These are phyloP conservation scores for Fonsecaea erecta DNA, from an alignment of 2,329 filamentous ascomycete species.

Conservation along the genomic window DNA sequence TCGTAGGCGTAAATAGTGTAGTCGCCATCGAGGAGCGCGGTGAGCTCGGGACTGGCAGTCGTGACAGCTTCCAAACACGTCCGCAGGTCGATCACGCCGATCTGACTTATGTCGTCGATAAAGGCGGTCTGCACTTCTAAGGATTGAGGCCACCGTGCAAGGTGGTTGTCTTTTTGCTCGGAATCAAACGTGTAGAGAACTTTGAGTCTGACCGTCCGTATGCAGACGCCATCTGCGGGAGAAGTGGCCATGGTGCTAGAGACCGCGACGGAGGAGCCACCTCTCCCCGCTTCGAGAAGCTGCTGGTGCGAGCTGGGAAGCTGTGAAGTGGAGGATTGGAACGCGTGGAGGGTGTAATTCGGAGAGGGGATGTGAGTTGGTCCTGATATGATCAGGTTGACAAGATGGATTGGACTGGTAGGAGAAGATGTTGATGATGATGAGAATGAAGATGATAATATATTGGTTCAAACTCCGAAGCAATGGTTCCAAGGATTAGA, in stretches of 20 bases:
- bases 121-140: conserved; percentile 79
- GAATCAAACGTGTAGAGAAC: conserved; percentile 95
- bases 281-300: conserved; percentile 18
- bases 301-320: conserved; percentile 8
- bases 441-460: background rate
- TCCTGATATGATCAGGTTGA: background rate
- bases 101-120: conserved; percentile 77
- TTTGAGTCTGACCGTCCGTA: conserved; percentile 77
- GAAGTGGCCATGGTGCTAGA: conserved; percentile 34
- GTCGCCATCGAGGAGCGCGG: conserved; percentile 73
- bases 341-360: conserved; percentile 10
- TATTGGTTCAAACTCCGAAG: background rate
- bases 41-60: conserved; percentile 80
- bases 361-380: background rate
- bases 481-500: conserved; percentile 1
- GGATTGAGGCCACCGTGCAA: conserved; percentile 81
- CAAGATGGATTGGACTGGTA: background rate
- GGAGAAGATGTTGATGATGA: background rate
- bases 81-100: conserved; percentile 85
- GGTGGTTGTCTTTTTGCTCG: conserved; percentile 83
- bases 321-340: conserved; percentile 18
- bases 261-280: conserved; percentile 2
- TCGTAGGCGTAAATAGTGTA: conserved; percentile 98
- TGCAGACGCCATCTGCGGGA: conserved; percentile 46
- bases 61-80: conserved; percentile 85